Evolutionary conservation across 805 yeast species (phyloP), one percentile per base, ranked within the genome.

Genomic region (Candida chauliodis): DNA sequence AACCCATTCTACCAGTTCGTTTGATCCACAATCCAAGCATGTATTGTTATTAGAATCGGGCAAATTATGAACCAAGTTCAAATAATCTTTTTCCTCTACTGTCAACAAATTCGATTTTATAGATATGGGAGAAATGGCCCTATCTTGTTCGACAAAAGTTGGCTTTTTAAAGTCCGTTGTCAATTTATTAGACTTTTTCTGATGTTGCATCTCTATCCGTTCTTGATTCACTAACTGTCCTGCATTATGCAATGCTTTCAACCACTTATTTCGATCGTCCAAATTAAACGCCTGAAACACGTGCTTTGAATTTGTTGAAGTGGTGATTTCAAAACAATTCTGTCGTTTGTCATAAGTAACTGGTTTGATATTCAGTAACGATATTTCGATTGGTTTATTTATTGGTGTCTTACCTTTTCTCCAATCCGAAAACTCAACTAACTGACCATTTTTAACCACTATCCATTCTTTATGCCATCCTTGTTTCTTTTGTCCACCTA

Each of bases 401-500:
- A 85, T 76, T 13, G 79, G 68, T 21, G 71, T 74, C 14, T 68
- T 66, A 15, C 87, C 87, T 40, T 71, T 76, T 49, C 90, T 75
- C 93, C 95, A 88, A 58, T 87, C 89, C 31, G 82, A 71, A 53
- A 75, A 87, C 52, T 87, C 93, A 30, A 71, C 67, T 29, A 88
- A 61, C 41, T 70, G 73, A 2, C 91, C 89, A n/a, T 78, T 75
- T 10, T 75, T 72, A 35, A 87, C 64, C 0, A 80, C 85, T 1
- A 88, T 84, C 90, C 95, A 85, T 55, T 83, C 89, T 51, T 86
- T 87, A 56, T 87, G 95, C 96, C 96, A 89, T 3, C 84, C 82
- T 16, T 67, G 75, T 42, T 75, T 75, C 0, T 79, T 78, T 41
- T 75, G 78, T 0, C 82, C 83, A 0, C 81, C 80, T 25, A 75